Conservation (phyloP, 208 protist species). For the Leishmania turanica region DNA sequence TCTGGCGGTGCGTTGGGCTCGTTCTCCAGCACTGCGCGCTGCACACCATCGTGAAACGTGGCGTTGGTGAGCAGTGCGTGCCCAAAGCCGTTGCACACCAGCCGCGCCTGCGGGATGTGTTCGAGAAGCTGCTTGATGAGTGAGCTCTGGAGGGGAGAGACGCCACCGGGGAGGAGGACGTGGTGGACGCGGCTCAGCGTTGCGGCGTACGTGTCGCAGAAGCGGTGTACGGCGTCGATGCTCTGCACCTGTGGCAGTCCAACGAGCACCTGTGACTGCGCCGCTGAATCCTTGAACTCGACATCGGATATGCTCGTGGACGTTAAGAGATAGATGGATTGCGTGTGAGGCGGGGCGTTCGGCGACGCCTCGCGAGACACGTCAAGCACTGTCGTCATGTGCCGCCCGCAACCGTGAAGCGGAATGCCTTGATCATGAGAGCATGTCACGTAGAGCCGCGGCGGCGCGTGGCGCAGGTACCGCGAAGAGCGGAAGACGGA, state of each 20-base stretch:
- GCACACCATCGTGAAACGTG: slow-evolving; percentile 68
- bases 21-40: slow-evolving; percentile 50
- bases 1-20: slow-evolving; percentile 14
- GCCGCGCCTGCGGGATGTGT: slow-evolving; percentile 39
- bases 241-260: slow-evolving; percentile 49
- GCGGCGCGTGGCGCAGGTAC: slow-evolving; percentile 74
- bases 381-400: slow-evolving; percentile 71
- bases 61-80: slow-evolving; percentile 62
- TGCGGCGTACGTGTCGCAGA: slow-evolving; percentile 45
- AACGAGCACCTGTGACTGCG: slow-evolving; percentile 50
- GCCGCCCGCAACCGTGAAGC: slow-evolving; percentile 30
- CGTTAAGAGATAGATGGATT: slow-evolving; percentile 61
- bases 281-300: slow-evolving; percentile 33
- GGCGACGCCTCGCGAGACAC: slow-evolving; percentile 15
- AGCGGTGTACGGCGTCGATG: slow-evolving; percentile 39
- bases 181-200: slow-evolving; percentile 45
- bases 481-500: slow-evolving; percentile 20
- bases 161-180: slow-evolving; percentile 54
- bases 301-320: slow-evolving; percentile 55
- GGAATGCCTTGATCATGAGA: slow-evolving; percentile 19
- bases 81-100: slow-evolving; percentile 59
- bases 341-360: slow-evolving; percentile 40
- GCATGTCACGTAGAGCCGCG: slow-evolving; percentile 72
- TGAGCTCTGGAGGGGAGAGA: slow-evolving; percentile 38
- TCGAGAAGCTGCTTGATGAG: slow-evolving; percentile 42